Evolutionary conservation across 1,139 yeast genomes (phyloP), one percentile per base, ranked within the genome.

Genomic region (Pneumocystis sp.): DNA sequence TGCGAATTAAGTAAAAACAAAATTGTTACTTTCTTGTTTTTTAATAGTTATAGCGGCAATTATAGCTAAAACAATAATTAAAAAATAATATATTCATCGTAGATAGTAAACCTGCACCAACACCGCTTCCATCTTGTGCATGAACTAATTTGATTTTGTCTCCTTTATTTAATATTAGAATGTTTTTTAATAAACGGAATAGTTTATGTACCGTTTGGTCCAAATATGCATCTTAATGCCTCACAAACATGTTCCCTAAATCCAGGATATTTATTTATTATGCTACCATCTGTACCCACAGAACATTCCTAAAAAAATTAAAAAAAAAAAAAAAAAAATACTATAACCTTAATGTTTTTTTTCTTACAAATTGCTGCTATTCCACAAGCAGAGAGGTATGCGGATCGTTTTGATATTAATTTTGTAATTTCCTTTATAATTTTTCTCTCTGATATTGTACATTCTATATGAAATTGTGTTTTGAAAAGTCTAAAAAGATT

Each of bases 281-380:
- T 97, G 17, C 97, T 89, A 69, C 98, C 98, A 74, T 93, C 98
- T 68, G 97, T 96, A 66, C 97, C 98, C 76, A 91, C 88, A 74
- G 90, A 93, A 68, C 89, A 95, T 61, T 83, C 78, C 67, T 50
- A 50, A 50, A 50, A 44, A 44, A 50, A 50, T 25, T 10, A 12
- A 25, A 25, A 12, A 50, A 8, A 40, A 8, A 50, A 7, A 50
- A 12, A 50, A 21, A 50, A 12, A 50, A 21, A 50, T 8, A 25
- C 8, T 25, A 25, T 50, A 25, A 50, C 57, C 57, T 80, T 78
- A 79, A 85, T 83, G 67, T 85, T 85, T 80, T 95, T 86, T 85
- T 90, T 91, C 75, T 85, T 83, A 76, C 95, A 86, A 72, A 93
- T 86, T 67, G 97, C 97, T 67, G 96, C 97, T 71, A 91, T 88